A percentile compares a stretch with the other conserved stretches of the same genome.
Evolutionary conservation across 2,329 filamentous ascomycete genomes (phyloP).

Genomic region (Ophioceras dolichostomum): DNA sequence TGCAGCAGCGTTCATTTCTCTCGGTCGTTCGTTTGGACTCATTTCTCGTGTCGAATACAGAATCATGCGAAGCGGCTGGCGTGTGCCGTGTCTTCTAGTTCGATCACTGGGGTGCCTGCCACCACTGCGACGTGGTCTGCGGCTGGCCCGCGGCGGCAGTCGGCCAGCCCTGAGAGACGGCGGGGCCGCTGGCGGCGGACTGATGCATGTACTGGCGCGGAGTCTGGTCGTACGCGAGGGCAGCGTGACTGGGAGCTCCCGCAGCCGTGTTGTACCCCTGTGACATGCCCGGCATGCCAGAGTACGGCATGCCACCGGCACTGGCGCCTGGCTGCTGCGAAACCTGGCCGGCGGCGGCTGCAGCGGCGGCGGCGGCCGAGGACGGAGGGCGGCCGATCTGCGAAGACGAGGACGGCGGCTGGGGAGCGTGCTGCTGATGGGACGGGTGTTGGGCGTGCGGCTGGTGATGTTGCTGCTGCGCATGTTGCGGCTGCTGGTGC

Average conservation of each 20-base stretch:
- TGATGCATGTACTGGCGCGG: constrained; percentile 58
- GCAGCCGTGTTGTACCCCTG: constrained; percentile 32
- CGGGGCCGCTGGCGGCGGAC: constrained; percentile 35
- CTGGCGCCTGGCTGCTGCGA: constrained; percentile 41
- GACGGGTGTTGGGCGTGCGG: too few species aligned
- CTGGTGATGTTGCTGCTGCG: constrained; percentile 55
- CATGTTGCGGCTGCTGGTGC: constrained; percentile 39
- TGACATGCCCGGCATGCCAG: constrained; percentile 48
- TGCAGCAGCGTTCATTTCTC: too few species aligned
- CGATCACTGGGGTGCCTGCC: constrained; percentile 33
- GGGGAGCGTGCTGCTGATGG: constrained; percentile 41
- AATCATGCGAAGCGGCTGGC: not conserved
- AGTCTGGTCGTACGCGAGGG: constrained; percentile 50
- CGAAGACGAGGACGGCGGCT: constrained; percentile 41
- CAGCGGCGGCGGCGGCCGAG: constrained; percentile 33
- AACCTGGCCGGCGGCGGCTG: constrained; percentile 48
- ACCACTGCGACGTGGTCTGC: constrained; percentile 48
- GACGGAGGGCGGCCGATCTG: too few species aligned
- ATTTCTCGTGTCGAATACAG: not conserved
- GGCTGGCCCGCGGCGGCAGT: constrained; percentile 44
- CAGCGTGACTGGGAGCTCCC: constrained; percentile 38
- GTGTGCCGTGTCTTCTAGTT: constrained; percentile 3
- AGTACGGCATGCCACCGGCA: constrained; percentile 41
- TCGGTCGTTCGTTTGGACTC: too few species aligned
- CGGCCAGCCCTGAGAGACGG: constrained; percentile 37